These are phyloP conservation scores for Tylopilus cervinicoccineus DNA, from an alignment of 768 basidiomycete genomes.

Conservation along the genomic window DNA sequence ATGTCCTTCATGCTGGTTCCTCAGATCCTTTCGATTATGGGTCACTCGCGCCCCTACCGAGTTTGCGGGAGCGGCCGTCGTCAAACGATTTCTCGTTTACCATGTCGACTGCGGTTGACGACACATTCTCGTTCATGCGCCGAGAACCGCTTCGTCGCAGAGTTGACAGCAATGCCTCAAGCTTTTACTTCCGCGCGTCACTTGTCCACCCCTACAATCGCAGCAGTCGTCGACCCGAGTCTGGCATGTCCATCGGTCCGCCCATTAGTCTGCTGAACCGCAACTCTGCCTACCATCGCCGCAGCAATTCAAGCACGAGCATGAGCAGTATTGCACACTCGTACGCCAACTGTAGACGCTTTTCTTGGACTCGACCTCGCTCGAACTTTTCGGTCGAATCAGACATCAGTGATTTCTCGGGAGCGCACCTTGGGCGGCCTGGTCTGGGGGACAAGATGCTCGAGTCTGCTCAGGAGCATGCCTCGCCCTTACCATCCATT, in stretches of 20 bases:
- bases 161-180: conserved; percentile 73
- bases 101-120: conserved; percentile 53
- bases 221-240: conserved; percentile 60
- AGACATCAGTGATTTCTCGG: conserved; percentile 58
- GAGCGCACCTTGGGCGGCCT: conserved; percentile 57
- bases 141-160: conserved; percentile 41
- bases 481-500: conserved; percentile 56
- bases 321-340: conserved; percentile 54
- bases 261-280: conserved; percentile 74
- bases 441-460: conserved; percentile 89
- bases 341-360: conserved; percentile 52
- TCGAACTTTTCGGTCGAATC: conserved; percentile 63
- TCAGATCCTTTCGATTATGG: conserved; percentile 75
- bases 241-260: conserved; percentile 56
- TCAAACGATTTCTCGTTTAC: conserved; percentile 59
- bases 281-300: conserved; percentile 48
- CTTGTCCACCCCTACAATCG: conserved; percentile 36
- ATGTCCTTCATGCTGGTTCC: conserved; percentile 56
- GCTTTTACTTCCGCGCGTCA: conserved; percentile 59
- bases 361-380: conserved; percentile 57
- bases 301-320: conserved; percentile 58
- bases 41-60: conserved; percentile 33
- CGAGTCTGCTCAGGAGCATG: conserved; percentile 50
- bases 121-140: conserved; percentile 66
- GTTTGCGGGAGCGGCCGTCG: conserved; percentile 49